Base-by-base conservation (phyloP, 495 filamentous ascomycete genomes). In the Trichodelitschia bisporula region DNA sequence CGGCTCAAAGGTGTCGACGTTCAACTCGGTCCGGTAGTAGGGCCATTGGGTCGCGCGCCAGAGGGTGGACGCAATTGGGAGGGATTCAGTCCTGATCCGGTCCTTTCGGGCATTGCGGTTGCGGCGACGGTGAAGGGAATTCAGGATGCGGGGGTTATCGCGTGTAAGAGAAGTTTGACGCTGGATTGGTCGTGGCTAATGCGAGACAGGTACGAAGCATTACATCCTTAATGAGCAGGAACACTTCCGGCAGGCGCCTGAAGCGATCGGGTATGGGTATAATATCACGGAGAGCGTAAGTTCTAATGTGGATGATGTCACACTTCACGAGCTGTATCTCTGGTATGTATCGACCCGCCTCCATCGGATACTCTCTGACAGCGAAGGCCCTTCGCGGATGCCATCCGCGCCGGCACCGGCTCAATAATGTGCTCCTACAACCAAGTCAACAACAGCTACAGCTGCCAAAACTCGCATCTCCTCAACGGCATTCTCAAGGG, bases 251-350 rank as follows among this genome's bases (percentile, higher is more conserved):
- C 72, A 86, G 46, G 47, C 49, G 0, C 48, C 55, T n/a, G 73
- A 80, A 44, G 61, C 67, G 2, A 46, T 46, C 26, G 59, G 54
- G 11, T 72, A 64, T 36, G 69, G 70, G 2, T 71, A 59, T 45
- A 59, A 71, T 36, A 72, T 78, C 33, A 48, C 41, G 15, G 64
- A 83, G 31, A 54, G 58, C 16, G 29, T 72, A 3, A 86, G 77
- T 43, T 67, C 72, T 11, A 97, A 93, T 45, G 54, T 93, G 11
- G 86, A 93, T 45, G 86, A 97, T 51, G 72, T 66, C 47, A 89
- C 84, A 2, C 65, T 97, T 66, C 86, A 97, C 49, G 86, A 97
- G 50, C 44, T 86, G 20, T 97, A 97, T 45, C 59, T 92, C 8
- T 97, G 86, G 67, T 58, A 56, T 26, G 46, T 26, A 18, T 21